These are phyloP conservation scores for Trichoderma harzianum DNA, from an alignment of 2,329 filamentous ascomycete species.

Conservation along the genomic window DNA sequence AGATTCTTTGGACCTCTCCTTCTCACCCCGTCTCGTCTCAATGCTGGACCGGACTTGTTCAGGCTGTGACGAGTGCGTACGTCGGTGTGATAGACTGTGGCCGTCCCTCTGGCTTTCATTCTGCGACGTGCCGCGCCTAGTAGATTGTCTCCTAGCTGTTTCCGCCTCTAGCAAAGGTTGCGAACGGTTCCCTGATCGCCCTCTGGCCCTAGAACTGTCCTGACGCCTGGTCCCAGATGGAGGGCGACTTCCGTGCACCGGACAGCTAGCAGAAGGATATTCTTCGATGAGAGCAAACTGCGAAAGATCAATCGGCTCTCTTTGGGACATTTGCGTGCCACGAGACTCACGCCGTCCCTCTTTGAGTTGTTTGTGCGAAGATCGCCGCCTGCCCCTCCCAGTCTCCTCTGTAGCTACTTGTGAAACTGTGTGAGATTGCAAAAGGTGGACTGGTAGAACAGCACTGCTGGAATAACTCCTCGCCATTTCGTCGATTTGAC, in stretches of 20 bases:
- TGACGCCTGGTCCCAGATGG: conserved; percentile 19
- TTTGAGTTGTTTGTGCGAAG: conserved; percentile 3
- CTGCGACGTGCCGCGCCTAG: neutral
- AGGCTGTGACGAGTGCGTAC: neutral
- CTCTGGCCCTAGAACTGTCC: conserved; percentile 13
- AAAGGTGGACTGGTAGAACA: neutral
- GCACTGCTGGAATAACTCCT: conserved; percentile 9
- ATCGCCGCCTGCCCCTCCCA: conserved; percentile 15
- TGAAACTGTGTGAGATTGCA: neutral
- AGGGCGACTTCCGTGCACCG: conserved; percentile 24
- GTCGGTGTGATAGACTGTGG: neutral
- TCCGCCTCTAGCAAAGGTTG: neutral
- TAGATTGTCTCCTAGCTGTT: neutral
- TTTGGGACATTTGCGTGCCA: conserved; percentile 12
- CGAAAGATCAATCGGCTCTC: conserved; percentile 23
- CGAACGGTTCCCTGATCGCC: conserved; percentile 10
- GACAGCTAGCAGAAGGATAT: conserved; percentile 23
- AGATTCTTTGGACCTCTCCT: neutral
- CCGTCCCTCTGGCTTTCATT: neutral
- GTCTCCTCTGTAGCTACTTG: neutral
- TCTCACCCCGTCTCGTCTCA: neutral
- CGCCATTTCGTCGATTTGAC: neutral
- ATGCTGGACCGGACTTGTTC: neutral
- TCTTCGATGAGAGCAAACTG: conserved; percentile 26
- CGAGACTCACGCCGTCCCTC: conserved; percentile 11